Percentiles rank a stretch among this genome's conserved stretches.
phyloP scores from a whole-genome alignment of 176 grass and related monocot species.

The Oryza brachyantha region DNA sequence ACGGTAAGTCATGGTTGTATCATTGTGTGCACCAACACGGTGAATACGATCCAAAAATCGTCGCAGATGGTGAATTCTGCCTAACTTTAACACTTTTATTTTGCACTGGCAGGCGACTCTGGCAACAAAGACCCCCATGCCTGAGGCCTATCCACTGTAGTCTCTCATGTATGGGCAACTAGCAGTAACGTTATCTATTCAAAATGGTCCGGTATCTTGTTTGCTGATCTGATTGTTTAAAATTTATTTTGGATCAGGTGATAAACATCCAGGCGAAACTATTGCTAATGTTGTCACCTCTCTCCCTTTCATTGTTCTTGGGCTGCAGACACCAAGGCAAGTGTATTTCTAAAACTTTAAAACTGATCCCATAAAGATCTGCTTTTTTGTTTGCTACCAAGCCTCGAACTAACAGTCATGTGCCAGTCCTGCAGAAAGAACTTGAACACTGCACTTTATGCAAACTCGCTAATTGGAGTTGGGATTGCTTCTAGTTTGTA shows the following conservation, averaged over 20 bases:
- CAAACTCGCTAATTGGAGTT: slow-evolving; percentile 91
- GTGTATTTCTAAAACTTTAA: slow-evolving; percentile 18
- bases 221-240: not conserved
- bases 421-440: slow-evolving; percentile 82
- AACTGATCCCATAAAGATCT: not conserved
- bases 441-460: slow-evolving; percentile 70
- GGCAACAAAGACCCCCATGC: slow-evolving; percentile 74
- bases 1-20: slow-evolving; percentile 31
- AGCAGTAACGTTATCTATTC: not conserved
- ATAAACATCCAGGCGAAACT: slow-evolving; percentile 78
- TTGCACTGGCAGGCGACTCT: slow-evolving; percentile 58
- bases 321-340: slow-evolving; percentile 73
- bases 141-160: slow-evolving; percentile 79
- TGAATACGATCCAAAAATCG: not conserved
- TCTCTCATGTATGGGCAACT: slow-evolving; percentile 59
- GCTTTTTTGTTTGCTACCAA: not conserved
- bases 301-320: slow-evolving; percentile 84
- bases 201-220: not conserved
- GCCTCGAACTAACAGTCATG: slow-evolving; percentile 52
- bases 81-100: slow-evolving; percentile 19
- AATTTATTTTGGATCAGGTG: slow-evolving; percentile 49
- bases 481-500: slow-evolving; percentile 92
- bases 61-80: not conserved
- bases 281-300: slow-evolving; percentile 93
- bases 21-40: not conserved